Evolutionary conservation across 2,329 filamentous ascomycete genomes (phyloP), one percentile per base, ranked within the genome.

Genomic region (Botrytis squamosa): DNA sequence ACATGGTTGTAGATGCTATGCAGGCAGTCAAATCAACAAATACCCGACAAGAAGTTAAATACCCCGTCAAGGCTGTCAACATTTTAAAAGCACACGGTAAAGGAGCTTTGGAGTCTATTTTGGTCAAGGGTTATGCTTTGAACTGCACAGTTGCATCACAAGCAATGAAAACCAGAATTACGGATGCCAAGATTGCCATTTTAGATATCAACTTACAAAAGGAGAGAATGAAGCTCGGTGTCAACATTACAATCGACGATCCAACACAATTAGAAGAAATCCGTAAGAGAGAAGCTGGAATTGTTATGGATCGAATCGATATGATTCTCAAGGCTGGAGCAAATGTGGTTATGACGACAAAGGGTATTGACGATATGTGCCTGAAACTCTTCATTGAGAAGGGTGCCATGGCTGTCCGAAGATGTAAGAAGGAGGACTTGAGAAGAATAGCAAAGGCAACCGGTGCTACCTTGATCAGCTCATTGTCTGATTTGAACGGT

Each of bases 71-170:
- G 88, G 96, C 96, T 33, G 96, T 99, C 83, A 99, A 99, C 83
- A 94, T 99, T 75, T 91, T 99, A 78, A 99, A 99, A 86, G 96
- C 96, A 55, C 96, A 99, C 83, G 96, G 96, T 81, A 97, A 98
- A 88, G 94, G 93, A 80, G 89, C 91, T 33, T 89, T 90, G 59
- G 96, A 99, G 85, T 98, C 95, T 18, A 84, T 97, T 38, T 86
- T 99, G 66, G 91, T 99, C 81, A 97, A 97, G 86, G 96, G 96
- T 73, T 99, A 99, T 82, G 96, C 96, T 74, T 86, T 99, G 80
- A 99, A 99, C 88, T 99, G 96, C 87, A 99, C 96, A 55, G 95
- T 99, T 74, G 96, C 96, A 72, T 98, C 95, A 73, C 96, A 99
- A 84, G 96, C 96, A 64, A 99, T 99, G 96, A 94, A 90, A 80